phyloP scores from a whole-genome alignment of 169 alveolate genomes.

The Ichthyophthirius multifiliis region DNA sequence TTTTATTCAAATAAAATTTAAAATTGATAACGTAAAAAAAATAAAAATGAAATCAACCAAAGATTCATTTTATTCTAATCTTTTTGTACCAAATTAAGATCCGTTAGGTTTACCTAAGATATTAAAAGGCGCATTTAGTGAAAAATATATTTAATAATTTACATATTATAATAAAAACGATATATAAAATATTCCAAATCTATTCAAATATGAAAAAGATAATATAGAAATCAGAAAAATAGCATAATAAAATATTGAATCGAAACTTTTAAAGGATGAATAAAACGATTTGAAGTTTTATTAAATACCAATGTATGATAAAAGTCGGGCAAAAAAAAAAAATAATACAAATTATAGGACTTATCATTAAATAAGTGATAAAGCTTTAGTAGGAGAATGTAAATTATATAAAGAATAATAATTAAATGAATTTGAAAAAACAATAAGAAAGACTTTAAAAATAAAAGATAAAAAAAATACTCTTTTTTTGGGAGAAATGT shows the following conservation, averaged over 20 bases:
- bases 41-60: too few relatives aligned
- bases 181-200: not conserved
- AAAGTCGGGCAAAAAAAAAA: not conserved
- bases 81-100: too few relatives aligned
- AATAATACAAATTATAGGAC: constrained; percentile 5
- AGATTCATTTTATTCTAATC: too few relatives aligned
- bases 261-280: not conserved
- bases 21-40: too few relatives aligned
- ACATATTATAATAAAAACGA: not conserved
- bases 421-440: not conserved
- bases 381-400: not conserved
- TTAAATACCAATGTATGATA: not conserved
- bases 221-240: not conserved
- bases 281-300: constrained; percentile 1
- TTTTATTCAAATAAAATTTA: too few relatives aligned
- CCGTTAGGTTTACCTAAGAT: too few relatives aligned
- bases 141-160: not conserved
- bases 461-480: not conserved
- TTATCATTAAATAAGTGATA: not conserved
- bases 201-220: not conserved
- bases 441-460: not conserved
- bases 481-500: not conserved
- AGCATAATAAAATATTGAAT: not conserved
- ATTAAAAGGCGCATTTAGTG: too few relatives aligned
- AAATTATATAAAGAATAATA: not conserved